Conservation (phyloP, 306 rosid genomes). For the Quercus bicolor region DNA sequence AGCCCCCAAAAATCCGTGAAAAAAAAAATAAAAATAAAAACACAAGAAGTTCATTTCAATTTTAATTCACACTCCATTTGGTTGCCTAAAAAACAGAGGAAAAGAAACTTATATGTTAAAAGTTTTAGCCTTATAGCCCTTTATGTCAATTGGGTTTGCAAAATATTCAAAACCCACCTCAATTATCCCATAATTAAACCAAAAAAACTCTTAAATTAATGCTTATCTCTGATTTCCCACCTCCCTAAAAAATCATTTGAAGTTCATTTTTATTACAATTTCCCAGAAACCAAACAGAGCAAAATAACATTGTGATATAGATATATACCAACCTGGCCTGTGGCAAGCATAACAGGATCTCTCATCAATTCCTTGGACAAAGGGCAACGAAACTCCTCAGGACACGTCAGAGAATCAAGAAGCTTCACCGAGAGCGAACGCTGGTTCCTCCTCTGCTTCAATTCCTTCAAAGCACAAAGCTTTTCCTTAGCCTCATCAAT, state of each 20-base stretch:
- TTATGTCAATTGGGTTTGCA: neutral
- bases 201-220: neutral
- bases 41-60: too few species aligned
- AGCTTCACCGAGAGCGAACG: slow-evolving; percentile 48
- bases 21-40: too few species aligned
- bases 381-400: slow-evolving; percentile 78
- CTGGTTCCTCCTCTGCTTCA: slow-evolving; percentile 42
- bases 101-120: neutral
- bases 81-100: slow-evolving; percentile 3
- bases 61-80: neutral
- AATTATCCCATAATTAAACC: neutral
- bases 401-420: slow-evolving; percentile 40
- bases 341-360: slow-evolving; percentile 85
- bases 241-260: neutral
- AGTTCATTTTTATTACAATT: slow-evolving; percentile 5
- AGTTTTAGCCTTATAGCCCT: neutral
- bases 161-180: neutral
- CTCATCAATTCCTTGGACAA: slow-evolving; percentile 83
- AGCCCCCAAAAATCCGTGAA: too few species aligned
- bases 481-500: slow-evolving; percentile 64
- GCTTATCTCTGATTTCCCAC: neutral
- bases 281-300: slow-evolving; percentile 20
- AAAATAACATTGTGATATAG: neutral
- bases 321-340: slow-evolving; percentile 69
- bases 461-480: slow-evolving; percentile 52